These are phyloP conservation scores for Scheffersomyces amazonensis DNA, from an alignment of 805 yeast genomes.

Conservation along the genomic window DNA sequence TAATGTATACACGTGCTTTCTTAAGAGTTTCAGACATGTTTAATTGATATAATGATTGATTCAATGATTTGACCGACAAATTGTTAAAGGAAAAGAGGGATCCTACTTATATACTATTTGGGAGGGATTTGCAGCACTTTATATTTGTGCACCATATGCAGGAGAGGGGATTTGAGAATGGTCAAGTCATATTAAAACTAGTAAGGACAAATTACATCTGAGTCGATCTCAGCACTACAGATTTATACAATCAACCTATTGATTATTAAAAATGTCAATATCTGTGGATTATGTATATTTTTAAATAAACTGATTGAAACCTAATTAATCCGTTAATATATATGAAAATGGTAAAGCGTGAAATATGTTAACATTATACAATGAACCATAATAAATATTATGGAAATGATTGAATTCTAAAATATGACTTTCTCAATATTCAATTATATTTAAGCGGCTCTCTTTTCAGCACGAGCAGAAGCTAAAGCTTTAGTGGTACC, in stretches of 20 bases:
- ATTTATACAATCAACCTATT: no score
- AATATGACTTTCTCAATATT: background rate
- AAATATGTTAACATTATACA: constrained; percentile 13
- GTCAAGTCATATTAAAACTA: no score
- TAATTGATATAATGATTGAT: background rate
- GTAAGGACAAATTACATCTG: no score
- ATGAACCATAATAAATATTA: background rate
- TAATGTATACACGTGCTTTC: constrained; percentile 44
- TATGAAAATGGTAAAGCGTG: constrained; percentile 11
- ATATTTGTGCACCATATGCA: background rate
- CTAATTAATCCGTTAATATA: constrained; percentile 11
- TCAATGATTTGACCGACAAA: background rate
- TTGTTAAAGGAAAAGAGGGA: background rate
- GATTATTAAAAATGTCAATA: no score
- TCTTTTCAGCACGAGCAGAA: constrained; percentile 63
- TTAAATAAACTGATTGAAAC: constrained; percentile 11
- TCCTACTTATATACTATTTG: no score
- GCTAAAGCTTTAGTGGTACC: constrained; percentile 96
- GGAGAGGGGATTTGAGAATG: no score
- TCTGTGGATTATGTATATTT: background rate
- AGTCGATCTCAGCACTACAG: no score
- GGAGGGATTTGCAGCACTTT: background rate
- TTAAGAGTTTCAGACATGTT: background rate
- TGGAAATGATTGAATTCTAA: background rate
- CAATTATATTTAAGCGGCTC: constrained; percentile 25